These are phyloP conservation scores for Boletellus ananas DNA, from an alignment of 768 basidiomycete species.

Conservation along the genomic window DNA sequence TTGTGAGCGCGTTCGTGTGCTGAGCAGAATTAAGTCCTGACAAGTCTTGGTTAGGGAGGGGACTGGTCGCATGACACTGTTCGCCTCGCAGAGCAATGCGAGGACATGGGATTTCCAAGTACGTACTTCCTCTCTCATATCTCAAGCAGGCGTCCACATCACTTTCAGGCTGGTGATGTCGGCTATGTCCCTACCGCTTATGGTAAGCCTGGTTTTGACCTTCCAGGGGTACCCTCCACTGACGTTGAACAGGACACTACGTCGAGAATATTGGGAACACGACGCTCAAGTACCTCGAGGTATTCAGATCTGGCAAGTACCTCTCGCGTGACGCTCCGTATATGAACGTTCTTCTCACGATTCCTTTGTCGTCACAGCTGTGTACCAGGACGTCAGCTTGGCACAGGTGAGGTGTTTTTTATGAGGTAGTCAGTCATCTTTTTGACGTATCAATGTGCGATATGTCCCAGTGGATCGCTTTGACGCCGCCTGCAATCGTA, in stretches of 20 bases:
- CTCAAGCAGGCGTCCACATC: background rate
- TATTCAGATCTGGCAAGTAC: conserved; percentile 40
- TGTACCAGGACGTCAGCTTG: conserved; percentile 38
- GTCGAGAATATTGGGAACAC: conserved; percentile 53
- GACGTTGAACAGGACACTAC: conserved; percentile 39
- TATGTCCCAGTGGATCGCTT: conserved; percentile 38
- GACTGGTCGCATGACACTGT: conserved; percentile 50
- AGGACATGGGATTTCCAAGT: conserved; percentile 59
- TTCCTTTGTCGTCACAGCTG: conserved; percentile 7
- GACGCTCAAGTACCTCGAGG: conserved; percentile 45
- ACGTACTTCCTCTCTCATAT: background rate
- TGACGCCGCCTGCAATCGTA: conserved; percentile 45
- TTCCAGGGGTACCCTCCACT: background rate
- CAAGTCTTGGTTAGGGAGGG: conserved; percentile 41
- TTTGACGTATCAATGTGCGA: background rate
- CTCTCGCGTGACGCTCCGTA: background rate
- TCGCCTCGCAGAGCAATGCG: conserved; percentile 50
- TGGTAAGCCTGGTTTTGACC: conserved; percentile 4
- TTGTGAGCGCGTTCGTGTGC: conserved; percentile 34
- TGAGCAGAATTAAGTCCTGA: background rate
- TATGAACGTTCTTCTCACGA: background rate
- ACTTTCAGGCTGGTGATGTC: conserved; percentile 20
- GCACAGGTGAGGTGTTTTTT: conserved; percentile 35
- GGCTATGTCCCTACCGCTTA: conserved; percentile 12
- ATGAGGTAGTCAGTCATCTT: too few species aligned